A percentile compares a stretch with the other conserved stretches of the same genome.
Conservation (phyloP, 768 basidiomycete genomes). For the Suillus lakei region DNA sequence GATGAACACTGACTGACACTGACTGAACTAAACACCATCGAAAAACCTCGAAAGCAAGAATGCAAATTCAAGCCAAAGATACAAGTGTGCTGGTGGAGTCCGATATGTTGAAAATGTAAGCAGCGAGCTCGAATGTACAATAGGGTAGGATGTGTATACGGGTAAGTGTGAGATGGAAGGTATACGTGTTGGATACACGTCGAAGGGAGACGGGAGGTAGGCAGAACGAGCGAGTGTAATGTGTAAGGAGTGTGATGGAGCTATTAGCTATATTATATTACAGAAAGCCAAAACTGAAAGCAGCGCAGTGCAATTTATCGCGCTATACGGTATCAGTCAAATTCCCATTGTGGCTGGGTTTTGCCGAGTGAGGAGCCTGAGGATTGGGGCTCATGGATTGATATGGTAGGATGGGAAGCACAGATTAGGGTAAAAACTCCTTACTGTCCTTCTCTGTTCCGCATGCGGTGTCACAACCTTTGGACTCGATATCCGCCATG, state of each 20-base stretch:
- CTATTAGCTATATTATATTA: conserved; percentile 4
- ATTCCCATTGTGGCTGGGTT: conserved; percentile 7
- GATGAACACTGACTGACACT: neutral
- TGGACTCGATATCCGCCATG: conserved; percentile 27
- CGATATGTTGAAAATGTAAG: conserved; percentile 1
- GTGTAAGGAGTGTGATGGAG: neutral
- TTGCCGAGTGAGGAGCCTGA: conserved; percentile 7
- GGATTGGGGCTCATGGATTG: neutral
- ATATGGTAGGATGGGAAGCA: neutral
- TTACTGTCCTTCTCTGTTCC: conserved; percentile 18
- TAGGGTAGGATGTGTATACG: conserved; percentile 1
- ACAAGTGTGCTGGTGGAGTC: conserved; percentile 2
- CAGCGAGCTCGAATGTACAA: conserved; percentile 1
- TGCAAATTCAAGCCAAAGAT: conserved; percentile 3
- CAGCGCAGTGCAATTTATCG: neutral
- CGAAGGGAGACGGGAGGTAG: neutral
- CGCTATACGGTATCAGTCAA: neutral
- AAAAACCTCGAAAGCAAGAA: conserved; percentile 2
- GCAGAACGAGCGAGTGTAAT: neutral
- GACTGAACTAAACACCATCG: neutral
- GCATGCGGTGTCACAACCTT: conserved; percentile 14
- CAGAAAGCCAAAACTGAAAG: conserved; percentile 4
- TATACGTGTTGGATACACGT: neutral
- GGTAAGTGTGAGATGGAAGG: neutral
- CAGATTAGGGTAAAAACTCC: neutral